Evolutionary conservation across 805 yeast species (phyloP).

Genomic region (Debaryomyces maramus): DNA sequence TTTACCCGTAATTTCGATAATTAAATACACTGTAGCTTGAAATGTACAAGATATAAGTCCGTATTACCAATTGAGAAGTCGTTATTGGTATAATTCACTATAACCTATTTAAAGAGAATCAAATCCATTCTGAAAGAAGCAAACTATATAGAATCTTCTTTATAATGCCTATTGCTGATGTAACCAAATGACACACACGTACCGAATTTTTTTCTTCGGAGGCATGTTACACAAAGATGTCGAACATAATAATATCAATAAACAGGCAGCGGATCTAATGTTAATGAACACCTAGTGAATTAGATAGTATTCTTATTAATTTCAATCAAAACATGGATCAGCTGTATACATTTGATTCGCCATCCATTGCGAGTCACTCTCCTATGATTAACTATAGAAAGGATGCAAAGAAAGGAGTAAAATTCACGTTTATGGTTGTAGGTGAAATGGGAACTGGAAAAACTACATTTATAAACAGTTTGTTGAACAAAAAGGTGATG

Average conservation of each 20-base stretch:
- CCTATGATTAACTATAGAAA: conserved; percentile 56
- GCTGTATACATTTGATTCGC: conserved; percentile 26
- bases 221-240: conserved; percentile 5
- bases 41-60: no score
- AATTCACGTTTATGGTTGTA: conserved; percentile 69
- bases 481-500: conserved; percentile 61
- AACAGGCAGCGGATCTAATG: no score
- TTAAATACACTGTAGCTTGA: no score
- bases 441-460: conserved; percentile 80
- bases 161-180: not conserved
- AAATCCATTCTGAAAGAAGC: no score
- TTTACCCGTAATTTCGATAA: no score
- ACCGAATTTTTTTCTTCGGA: no score
- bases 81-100: no score
- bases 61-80: no score
- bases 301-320: no score
- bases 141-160: no score
- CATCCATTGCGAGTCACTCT: conserved; percentile 27
- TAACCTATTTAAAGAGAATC: no score
- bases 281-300: no score
- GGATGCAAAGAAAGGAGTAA: conserved; percentile 70
- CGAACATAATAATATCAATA: not conserved
- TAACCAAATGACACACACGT: not conserved
- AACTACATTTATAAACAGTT: conserved; percentile 69
- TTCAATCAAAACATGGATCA: conserved; percentile 21